Conservation (phyloP, 2,329 filamentous ascomycete genomes). For the Ophiosphaerella korrae region DNA sequence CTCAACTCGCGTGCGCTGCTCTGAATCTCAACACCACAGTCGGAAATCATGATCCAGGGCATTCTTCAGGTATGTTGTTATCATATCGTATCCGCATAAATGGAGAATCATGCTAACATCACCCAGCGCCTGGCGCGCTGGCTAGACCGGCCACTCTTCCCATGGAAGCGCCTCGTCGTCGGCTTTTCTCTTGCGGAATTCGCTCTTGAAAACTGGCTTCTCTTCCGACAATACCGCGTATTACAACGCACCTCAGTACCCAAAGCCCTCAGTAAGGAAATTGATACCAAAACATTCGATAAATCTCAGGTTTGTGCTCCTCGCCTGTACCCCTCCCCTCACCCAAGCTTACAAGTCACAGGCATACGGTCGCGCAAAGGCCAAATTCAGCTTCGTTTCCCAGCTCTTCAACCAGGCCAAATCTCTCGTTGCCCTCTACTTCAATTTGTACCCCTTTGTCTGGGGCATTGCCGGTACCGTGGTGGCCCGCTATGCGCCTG, state of each 20-base stretch:
- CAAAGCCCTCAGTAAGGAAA: conserved; percentile 84
- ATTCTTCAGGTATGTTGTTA: conserved; percentile 35
- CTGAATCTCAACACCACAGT: conserved; percentile 13
- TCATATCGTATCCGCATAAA: neutral
- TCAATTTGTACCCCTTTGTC: conserved; percentile 86
- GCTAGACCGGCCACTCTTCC: conserved; percentile 90
- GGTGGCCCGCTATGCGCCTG: conserved; percentile 75
- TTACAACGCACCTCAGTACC: conserved; percentile 80
- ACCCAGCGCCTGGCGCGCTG: conserved; percentile 73
- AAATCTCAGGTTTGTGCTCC: conserved; percentile 71
- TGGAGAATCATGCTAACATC: conserved; percentile 14
- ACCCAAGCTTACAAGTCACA: conserved; percentile 26
- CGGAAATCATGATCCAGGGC: conserved; percentile 43
- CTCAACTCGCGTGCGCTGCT: conserved; percentile 26
- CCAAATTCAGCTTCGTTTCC: conserved; percentile 81
- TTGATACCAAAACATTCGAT: conserved; percentile 88
- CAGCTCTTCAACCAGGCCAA: conserved; percentile 85
- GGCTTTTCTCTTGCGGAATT: conserved; percentile 94
- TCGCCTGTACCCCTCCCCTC: conserved; percentile 5
- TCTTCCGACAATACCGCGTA: conserved; percentile 86
- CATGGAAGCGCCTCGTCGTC: conserved; percentile 96
- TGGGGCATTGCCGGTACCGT: conserved; percentile 82
- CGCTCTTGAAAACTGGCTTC: conserved; percentile 86
- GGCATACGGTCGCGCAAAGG: conserved; percentile 95
- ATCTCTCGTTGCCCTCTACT: conserved; percentile 87